Percentiles rank a stretch among this genome's conserved stretches.
Conservation (phyloP, 139 green algal genomes). For the Tetradesmus lagerheimii region DNA sequence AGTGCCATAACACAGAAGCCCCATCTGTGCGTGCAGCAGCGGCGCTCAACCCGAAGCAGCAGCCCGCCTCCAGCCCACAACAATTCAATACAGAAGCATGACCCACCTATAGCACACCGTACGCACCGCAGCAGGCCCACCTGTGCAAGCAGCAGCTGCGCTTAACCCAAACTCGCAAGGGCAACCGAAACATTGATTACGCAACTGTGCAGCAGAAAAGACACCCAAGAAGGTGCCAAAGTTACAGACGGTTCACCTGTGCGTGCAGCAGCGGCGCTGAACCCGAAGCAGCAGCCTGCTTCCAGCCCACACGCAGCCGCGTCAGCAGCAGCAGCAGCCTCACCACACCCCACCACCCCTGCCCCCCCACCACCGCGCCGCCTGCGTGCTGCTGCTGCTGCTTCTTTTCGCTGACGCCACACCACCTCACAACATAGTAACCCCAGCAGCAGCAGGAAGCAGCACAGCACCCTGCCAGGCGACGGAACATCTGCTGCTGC, state of each 20-base stretch:
- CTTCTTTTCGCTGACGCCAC: neutral
- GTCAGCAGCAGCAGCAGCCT: conserved; percentile 41
- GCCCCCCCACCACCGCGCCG: neutral
- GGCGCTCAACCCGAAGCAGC: neutral
- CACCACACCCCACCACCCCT: neutral
- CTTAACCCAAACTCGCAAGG: too few relatives aligned
- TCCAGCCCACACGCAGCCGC: conserved; percentile 70
- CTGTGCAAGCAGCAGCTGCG: conserved; percentile 54
- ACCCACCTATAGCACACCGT: too few relatives aligned
- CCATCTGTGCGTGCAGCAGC: conserved; percentile 55
- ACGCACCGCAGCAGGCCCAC: conserved; percentile 4
- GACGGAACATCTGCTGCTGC: neutral
- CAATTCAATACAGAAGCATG: too few relatives aligned
- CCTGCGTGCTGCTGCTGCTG: conserved; percentile 20
- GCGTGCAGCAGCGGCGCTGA: conserved; percentile 76
- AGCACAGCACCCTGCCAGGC: neutral
- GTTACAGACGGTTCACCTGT: conserved; percentile 48
- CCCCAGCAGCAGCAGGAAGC: conserved; percentile 52
- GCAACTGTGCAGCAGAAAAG: too few relatives aligned
- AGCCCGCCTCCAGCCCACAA: conserved; percentile 83
- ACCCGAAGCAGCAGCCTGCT: conserved; percentile 89
- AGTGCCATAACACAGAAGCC: too few relatives aligned
- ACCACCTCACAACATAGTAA: conserved; percentile 39
- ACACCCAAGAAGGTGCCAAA: too few relatives aligned
- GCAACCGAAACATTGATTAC: too few relatives aligned